A percentile compares a stretch with the other conserved stretches of the same genome.
These are phyloP conservation scores for Colletotrichum musae DNA, from an alignment of 2,329 filamentous ascomycete genomes.

Conservation along the genomic window DNA sequence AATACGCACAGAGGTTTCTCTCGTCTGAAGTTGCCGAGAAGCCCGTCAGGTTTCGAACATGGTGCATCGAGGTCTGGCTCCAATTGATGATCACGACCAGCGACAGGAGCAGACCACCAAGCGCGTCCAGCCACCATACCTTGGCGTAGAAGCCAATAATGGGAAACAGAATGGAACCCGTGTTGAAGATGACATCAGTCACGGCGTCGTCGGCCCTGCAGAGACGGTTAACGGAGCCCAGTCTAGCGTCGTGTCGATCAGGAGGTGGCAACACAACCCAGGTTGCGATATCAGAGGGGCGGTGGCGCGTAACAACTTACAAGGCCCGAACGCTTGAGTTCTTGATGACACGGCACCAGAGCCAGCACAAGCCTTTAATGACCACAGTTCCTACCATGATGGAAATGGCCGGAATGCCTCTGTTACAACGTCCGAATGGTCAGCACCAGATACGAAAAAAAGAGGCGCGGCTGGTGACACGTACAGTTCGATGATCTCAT, in stretches of 20 bases:
- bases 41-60: conserved; percentile 86
- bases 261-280: conserved; percentile 14
- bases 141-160: conserved; percentile 82
- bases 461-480: conserved; percentile 37
- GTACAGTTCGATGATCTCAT: conserved; percentile 78
- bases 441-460: conserved; percentile 9
- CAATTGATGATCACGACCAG: conserved; percentile 85
- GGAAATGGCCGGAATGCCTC: conserved; percentile 76
- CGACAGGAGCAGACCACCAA: conserved; percentile 85
- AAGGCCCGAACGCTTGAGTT: conserved; percentile 90
- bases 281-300: conserved; percentile 20
- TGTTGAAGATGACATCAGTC: conserved; percentile 91
- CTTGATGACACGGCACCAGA: conserved; percentile 89
- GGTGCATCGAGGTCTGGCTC: conserved; percentile 79
- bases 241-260: conserved; percentile 46
- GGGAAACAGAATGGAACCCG: conserved; percentile 89
- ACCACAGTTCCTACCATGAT: conserved; percentile 88
- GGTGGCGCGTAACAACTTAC: conserved; percentile 52
- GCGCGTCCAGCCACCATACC: conserved; percentile 87
- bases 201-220: conserved; percentile 65
- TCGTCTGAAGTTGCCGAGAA: conserved; percentile 85
- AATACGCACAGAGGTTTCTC: conserved; percentile 74
- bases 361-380: conserved; percentile 86
- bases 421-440: conserved; percentile 44
- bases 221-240: conserved; percentile 31